phyloP scores from a whole-genome alignment of 1,284 basidiomycete genomes.

The Ustilago trichophora region DNA sequence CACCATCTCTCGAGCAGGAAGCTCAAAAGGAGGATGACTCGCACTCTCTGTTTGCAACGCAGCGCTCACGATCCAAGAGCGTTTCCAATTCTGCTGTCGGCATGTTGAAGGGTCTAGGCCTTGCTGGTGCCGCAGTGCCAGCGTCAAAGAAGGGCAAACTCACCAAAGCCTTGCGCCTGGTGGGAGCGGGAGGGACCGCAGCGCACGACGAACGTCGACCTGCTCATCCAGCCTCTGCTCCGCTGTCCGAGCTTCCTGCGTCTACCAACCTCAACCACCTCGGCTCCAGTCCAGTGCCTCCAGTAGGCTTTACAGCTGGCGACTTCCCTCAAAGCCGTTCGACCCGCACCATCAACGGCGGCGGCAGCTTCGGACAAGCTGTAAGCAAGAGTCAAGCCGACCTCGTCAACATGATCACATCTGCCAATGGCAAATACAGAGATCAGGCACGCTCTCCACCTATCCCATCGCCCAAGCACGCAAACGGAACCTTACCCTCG shows the following conservation, averaged over 20 bases:
- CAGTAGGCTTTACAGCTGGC: slow-evolving; percentile 4
- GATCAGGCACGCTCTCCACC: slow-evolving; percentile 34
- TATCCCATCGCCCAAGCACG: slow-evolving; percentile 15
- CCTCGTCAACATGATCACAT: slow-evolving; percentile 24
- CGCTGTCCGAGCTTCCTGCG: slow-evolving; percentile 13
- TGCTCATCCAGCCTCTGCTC: slow-evolving; percentile 1
- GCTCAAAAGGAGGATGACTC: slow-evolving; percentile 27
- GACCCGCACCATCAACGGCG: slow-evolving; percentile 13
- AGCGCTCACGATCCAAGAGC: slow-evolving; percentile 54
- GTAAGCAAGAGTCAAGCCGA: slow-evolving; percentile 15
- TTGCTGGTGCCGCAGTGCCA: slow-evolving; percentile 46
- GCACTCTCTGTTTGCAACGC: slow-evolving; percentile 23
- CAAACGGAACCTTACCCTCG: slow-evolving; percentile 14
- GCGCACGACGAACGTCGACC: slow-evolving; percentile 7
- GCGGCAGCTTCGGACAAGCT: not conserved
- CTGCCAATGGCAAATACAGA: slow-evolving; percentile 25
- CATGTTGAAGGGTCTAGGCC: slow-evolving; percentile 57
- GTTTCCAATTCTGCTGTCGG: slow-evolving; percentile 53
- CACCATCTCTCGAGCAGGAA: slow-evolving; percentile 29
- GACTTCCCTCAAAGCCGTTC: slow-evolving; percentile 19
- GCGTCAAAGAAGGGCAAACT: slow-evolving; percentile 54
- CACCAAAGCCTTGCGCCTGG: slow-evolving; percentile 52
- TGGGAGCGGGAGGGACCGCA: slow-evolving; percentile 15
- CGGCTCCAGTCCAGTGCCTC: not conserved
- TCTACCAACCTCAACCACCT: slow-evolving; percentile 2